Conservation (phyloP, 2,329 filamentous ascomycete genomes). For the Ceratocystis albifundus region DNA sequence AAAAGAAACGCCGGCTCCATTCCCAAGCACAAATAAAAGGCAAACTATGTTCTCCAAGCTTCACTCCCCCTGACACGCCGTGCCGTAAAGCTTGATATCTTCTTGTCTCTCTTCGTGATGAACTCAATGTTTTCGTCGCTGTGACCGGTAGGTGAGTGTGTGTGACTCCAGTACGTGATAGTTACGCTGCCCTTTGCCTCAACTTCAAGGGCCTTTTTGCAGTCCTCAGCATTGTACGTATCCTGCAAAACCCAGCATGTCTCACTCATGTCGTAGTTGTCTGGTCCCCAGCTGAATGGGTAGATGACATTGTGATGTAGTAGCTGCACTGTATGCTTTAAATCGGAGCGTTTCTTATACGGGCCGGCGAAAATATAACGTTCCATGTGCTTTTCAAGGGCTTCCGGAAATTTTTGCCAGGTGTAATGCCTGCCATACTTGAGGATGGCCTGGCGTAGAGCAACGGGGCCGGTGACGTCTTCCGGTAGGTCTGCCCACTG, state of each 20-base stretch:
- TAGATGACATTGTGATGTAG: conserved; percentile 26
- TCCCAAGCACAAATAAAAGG: not conserved
- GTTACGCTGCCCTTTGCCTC: conserved; percentile 26
- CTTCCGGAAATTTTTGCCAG: not conserved
- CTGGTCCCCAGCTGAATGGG: conserved; percentile 27
- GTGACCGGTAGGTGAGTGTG: conserved; percentile 24
- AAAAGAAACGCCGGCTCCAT: conserved; percentile 1
- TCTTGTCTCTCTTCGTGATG: not conserved
- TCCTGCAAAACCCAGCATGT: conserved; percentile 26
- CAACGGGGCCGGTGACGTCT: conserved; percentile 24
- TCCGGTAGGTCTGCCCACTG: conserved; percentile 18
- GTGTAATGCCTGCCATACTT: conserved; percentile 20
- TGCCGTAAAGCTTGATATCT: not conserved
- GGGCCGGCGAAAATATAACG: conserved; percentile 11
- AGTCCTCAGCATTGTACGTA: conserved; percentile 24
- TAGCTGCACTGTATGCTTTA: conserved; percentile 24
- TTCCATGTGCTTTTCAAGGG: conserved; percentile 15
- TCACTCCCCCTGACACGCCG: not conserved
- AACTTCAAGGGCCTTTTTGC: conserved; percentile 25
- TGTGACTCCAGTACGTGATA: conserved; percentile 29
- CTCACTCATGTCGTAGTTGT: conserved; percentile 18
- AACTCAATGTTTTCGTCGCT: conserved; percentile 15
- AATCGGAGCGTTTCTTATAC: conserved; percentile 4
- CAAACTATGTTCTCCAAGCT: not conserved
- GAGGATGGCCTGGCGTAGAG: conserved; percentile 22